Percentiles rank a stretch among this genome's conserved stretches.
Evolutionary conservation across 2,329 filamentous ascomycete species (phyloP).

Genomic region (Colletotrichum shisoi): DNA sequence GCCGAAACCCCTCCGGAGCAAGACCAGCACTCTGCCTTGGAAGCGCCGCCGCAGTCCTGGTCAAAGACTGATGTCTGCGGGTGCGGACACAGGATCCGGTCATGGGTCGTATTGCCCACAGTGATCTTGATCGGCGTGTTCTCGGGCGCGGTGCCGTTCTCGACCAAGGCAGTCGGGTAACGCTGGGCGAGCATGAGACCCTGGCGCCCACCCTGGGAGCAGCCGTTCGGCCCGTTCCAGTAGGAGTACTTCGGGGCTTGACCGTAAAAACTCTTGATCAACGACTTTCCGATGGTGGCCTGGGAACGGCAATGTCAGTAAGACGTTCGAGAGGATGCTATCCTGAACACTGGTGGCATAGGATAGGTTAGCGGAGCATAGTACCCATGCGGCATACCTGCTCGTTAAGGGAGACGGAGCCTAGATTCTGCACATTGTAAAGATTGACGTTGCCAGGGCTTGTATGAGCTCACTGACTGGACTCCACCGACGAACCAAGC

Average conservation of each 20-base stretch:
- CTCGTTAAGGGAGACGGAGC: conserved; percentile 42
- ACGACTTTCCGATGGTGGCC: neutral
- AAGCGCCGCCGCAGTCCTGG: neutral
- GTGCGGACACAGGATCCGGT: conserved; percentile 52
- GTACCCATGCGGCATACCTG: conserved; percentile 56
- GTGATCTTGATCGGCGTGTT: conserved; percentile 18
- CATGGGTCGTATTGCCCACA: conserved; percentile 39
- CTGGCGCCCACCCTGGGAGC: conserved; percentile 61
- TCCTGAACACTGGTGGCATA: too few species aligned
- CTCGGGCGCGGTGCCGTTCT: conserved; percentile 45
- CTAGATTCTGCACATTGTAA: conserved; percentile 47
- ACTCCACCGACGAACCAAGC: neutral
- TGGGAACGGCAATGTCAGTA: neutral
- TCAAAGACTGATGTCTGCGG: conserved; percentile 44
- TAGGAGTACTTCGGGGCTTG: conserved; percentile 43
- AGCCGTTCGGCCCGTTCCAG: conserved; percentile 60
- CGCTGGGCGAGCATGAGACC: conserved; percentile 56
- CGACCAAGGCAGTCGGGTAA: conserved; percentile 58
- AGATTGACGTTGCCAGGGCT: conserved; percentile 26
- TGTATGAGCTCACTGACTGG: conserved; percentile 32
- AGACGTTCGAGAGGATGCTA: too few species aligned
- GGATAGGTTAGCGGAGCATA: too few species aligned
- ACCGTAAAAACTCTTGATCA: neutral
- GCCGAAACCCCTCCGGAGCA: neutral
- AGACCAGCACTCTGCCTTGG: conserved; percentile 15